Percentiles rank a stretch among this genome's conserved stretches.
These are phyloP conservation scores for Tilletia setariae DNA, from an alignment of 1,284 basidiomycete genomes.

Conservation along the genomic window DNA sequence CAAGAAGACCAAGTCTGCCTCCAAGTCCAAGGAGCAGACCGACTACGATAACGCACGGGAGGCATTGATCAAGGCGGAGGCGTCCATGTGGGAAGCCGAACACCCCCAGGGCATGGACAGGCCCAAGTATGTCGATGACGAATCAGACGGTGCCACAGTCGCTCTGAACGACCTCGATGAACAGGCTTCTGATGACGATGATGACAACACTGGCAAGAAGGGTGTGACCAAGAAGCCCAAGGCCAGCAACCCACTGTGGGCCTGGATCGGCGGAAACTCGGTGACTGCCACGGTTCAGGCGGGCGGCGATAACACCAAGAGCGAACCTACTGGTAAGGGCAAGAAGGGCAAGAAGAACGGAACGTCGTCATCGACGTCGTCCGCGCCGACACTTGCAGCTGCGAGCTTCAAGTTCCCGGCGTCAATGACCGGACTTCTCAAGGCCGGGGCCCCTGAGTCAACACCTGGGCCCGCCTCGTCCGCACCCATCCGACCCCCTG, in stretches of 20 bases:
- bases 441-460: neutral
- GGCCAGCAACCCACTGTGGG: neutral
- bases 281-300: neutral
- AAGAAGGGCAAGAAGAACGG: conserved; percentile 12
- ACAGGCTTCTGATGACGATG: neutral
- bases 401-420: neutral
- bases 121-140: too few relatives aligned
- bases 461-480: neutral
- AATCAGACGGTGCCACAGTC: too few relatives aligned
- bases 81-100: conserved; percentile 5
- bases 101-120: neutral
- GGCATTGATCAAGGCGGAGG: conserved; percentile 4
- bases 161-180: too few relatives aligned
- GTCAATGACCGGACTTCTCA: neutral
- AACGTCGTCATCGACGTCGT: neutral
- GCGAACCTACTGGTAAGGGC: neutral
- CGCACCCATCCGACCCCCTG: neutral
- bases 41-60: neutral
- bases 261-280: neutral
- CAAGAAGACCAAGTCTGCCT: neutral
- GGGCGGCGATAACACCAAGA: neutral
- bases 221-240: neutral
- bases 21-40: neutral
- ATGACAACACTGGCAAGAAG: conserved; percentile 1
- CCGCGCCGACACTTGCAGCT: neutral